Base-by-base conservation (phyloP, 192 early-diverging fungal species). In the Podila epicladia region DNA sequence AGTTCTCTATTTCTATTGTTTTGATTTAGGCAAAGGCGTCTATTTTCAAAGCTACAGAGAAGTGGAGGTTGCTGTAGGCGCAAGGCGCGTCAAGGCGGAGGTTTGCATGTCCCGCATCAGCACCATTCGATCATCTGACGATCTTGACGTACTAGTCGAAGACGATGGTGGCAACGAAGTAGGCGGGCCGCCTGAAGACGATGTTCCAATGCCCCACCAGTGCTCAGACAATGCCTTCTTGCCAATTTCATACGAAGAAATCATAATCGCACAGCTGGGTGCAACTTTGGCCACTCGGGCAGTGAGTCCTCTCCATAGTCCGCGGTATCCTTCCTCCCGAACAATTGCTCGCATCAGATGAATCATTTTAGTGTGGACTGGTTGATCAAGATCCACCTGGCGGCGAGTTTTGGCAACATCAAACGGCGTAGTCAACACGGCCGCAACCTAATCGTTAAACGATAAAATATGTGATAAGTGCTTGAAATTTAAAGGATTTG, bases 201-300 rank as follows among this genome's bases (percentile, higher is more conserved):
- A 69, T 1, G 71, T 62, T 2, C 77, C 77, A 61, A 73, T 61
- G n/a, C 71, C 77, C 77, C 77, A 80, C 77, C 77, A 80, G 9
- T 80, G 70, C 33, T 80, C 77, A 24, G 77, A 80, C 5, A 80
- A 49, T 0, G 77, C 77, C 69, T 80, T 80, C 67, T 93, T 94
- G 19, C 93, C 93, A 22, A 90, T 71, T 76, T 94, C 94, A 64
- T 95, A 95, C n/a, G 88, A 90, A 0, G 94, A 95, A 53, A 99
- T 98, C 96, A 99, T 98, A 61, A 99, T 95, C 0, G 95, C 97
- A 80, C 97, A 97, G 12, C 94, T 93, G 2, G 95, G 94, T 32
- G 95, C 95, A 2, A 97, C 91, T 75, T 96, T 97, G 60, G 93
- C 88, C 24, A 97, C 82, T n/a, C 97, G 83, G 0, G 96, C 94